Percentiles rank a stretch among this genome's conserved stretches.
Conservation (phyloP, 345 rosid species). For the Carallia pectinifolia region DNA sequence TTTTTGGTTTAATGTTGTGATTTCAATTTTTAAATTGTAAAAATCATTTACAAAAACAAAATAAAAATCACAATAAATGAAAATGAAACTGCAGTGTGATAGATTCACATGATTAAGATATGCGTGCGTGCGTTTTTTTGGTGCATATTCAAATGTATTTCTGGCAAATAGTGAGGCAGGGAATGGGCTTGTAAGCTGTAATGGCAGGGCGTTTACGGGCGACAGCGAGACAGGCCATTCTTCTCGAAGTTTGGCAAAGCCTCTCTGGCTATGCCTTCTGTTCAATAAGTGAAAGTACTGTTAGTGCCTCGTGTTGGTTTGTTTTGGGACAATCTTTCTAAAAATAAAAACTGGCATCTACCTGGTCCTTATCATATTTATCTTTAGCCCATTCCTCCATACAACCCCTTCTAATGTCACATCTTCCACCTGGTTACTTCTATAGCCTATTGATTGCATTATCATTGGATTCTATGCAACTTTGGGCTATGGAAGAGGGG, state of each 20-base stretch:
- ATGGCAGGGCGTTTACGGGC: too few species aligned
- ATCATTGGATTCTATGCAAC: too few species aligned
- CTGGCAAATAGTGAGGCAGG: constrained; percentile 5
- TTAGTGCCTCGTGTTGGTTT: background rate
- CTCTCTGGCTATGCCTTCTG: background rate
- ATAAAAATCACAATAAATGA: background rate
- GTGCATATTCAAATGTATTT: background rate
- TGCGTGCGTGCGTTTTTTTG: too few species aligned
- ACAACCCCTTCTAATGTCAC: too few species aligned
- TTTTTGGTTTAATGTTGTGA: too few species aligned
- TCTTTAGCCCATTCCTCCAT: background rate
- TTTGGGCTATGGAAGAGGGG: too few species aligned
- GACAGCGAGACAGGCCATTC: too few species aligned
- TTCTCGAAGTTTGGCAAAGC: too few species aligned
- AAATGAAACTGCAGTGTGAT: background rate
- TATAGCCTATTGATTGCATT: too few species aligned
- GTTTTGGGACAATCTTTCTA: background rate
- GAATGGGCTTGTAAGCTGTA: constrained; percentile 1
- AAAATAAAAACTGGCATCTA: background rate
- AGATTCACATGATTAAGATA: background rate
- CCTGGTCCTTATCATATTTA: constrained; percentile 13
- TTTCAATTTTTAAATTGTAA: background rate
- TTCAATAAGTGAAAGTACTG: too few species aligned
- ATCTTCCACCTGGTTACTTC: too few species aligned
- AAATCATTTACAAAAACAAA: background rate